These are phyloP conservation scores for Eremothecium sinecaudum DNA, from an alignment of 1,139 yeast species.

Conservation along the genomic window DNA sequence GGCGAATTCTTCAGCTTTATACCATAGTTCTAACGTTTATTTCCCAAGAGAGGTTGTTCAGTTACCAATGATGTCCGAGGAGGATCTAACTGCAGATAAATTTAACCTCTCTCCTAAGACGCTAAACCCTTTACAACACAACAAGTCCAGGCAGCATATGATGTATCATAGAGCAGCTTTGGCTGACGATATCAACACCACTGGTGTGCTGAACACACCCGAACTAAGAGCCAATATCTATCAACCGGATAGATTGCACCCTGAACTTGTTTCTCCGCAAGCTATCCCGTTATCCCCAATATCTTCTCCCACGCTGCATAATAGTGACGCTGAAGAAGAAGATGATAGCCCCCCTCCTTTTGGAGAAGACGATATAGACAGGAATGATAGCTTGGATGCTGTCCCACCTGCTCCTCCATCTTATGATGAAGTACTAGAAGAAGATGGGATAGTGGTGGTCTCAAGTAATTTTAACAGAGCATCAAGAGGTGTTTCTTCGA, in stretches of 20 bases:
- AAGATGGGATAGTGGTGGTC: conserved; percentile 13
- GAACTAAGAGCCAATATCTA: conserved; percentile 43
- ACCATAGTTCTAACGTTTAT: conserved; percentile 33
- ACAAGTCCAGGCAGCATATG: conserved; percentile 8
- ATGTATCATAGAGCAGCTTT: conserved; percentile 6
- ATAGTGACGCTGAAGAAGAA: no score
- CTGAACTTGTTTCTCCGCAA: conserved; percentile 48
- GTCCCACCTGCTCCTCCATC: conserved; percentile 35
- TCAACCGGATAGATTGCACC: conserved; percentile 41
- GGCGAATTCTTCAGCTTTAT: no score
- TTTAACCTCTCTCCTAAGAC: conserved; percentile 10
- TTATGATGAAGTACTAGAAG: conserved; percentile 27
- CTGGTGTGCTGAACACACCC: conserved; percentile 21
- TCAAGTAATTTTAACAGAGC: not conserved
- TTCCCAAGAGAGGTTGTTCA: conserved; percentile 35
- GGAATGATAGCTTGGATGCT: not conserved
- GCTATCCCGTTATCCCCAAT: conserved; percentile 47
- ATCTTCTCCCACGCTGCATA: conserved; percentile 22
- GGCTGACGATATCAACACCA: conserved; percentile 6
- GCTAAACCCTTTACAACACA: conserved; percentile 11
- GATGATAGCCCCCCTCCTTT: no score
- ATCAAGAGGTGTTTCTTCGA: no score
- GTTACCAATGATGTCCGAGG: conserved; percentile 46
- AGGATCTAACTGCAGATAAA: conserved; percentile 36
- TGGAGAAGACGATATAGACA: not conserved